Base-by-base conservation (phyloP, 345 rosid species). In the Populus nigra region DNA sequence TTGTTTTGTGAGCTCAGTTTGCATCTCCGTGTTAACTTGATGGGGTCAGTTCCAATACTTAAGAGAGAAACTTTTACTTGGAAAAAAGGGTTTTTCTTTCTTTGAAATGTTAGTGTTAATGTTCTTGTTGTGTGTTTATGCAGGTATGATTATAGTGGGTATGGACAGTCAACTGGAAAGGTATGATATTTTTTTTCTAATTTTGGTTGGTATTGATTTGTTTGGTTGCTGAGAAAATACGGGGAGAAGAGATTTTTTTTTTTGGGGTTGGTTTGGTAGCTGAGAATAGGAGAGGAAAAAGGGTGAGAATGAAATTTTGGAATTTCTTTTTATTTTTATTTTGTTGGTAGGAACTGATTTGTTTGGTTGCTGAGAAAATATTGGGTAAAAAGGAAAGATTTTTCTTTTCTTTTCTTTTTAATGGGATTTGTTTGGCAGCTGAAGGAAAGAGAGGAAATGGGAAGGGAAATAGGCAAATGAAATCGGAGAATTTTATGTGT, bases 111-210 rank as follows among this genome's bases (percentile, higher is more conserved):
- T 45, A 35, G 69, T 77, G 65, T 43, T 73, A 20, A 49, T 27
- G 11, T 11, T 73, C 47, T 35, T 61, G 27, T 16, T 53, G 38
- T 45, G 38, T 39, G 23, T 76, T 71, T 75, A 20, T 77, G 81
- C 89, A 93, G 98, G 86, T 94, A 94, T 81, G 98, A 94, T 83
- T 94, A 94, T 79, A 91, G 97, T 23, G 98, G 98, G 2, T 94
- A 94, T 68, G 98, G 98, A 9, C 90, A 86, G 68, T 94, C 98
- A 9, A 75, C 88, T 39, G 98, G 97, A 68, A 94, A 94, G 97
- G 98, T 92, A 89, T 9, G 12, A 4, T 1, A 33, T 33, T 70
- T 36, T 20, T 35, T 16, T 53, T 23, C 5, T 33, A 39, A 27
- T 13, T 33, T 39, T 29, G 39, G 38, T 33, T 65, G 39, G 13